Evolutionary conservation across 2,329 filamentous ascomycete species (phyloP), one percentile per base, ranked within the genome.

Genomic region (Lachnellula willkommii): DNA sequence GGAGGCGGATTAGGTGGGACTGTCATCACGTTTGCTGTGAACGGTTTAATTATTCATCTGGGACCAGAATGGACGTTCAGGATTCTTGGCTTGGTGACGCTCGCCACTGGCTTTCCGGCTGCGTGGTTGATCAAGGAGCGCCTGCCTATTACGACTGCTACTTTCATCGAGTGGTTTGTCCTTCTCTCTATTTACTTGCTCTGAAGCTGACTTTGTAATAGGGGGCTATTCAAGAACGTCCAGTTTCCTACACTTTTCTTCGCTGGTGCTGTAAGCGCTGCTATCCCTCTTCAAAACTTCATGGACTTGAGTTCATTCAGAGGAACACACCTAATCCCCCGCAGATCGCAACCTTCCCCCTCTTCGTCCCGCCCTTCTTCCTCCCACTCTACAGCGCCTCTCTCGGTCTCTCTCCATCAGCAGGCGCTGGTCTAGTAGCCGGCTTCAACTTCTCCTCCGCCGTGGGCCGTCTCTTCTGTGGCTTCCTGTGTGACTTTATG

Each of bases 361-460:
- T 85, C 15, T 77, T 83, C 55, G 81, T 85, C 0, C 80, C 82
- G 0, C 79, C 82, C 0, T 85, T 83, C 69, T 85, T 84, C 64
- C 69, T 85, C 0, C 82, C 82, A 0, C 70, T 84, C 0, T 83
- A 82, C 61, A 75, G 74, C 28, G 69, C 73, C 4, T 79, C 80
- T 0, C 72, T 86, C n/a, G 79, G 79, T 0, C 70, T 85, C 7
- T 73, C 75, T 0, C 75, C 80, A 1, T 72, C 71, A 7, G 75
- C 74, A 0, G 83, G 82, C 0, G 82, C 83, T 0, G 80, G 72
- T 11, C 70, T 86, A 0, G 74, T 86, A 0, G 83, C 83, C 0
- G 81, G 76, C 1, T 87, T 84, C 72, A 84, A 82, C 66, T 77
- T 83, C 24, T 76, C 80, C 0, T 84, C 82, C 0, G 82, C 82